These are phyloP conservation scores for Cladorrhinum samala DNA, from an alignment of 495 filamentous ascomycete species.

Conservation along the genomic window DNA sequence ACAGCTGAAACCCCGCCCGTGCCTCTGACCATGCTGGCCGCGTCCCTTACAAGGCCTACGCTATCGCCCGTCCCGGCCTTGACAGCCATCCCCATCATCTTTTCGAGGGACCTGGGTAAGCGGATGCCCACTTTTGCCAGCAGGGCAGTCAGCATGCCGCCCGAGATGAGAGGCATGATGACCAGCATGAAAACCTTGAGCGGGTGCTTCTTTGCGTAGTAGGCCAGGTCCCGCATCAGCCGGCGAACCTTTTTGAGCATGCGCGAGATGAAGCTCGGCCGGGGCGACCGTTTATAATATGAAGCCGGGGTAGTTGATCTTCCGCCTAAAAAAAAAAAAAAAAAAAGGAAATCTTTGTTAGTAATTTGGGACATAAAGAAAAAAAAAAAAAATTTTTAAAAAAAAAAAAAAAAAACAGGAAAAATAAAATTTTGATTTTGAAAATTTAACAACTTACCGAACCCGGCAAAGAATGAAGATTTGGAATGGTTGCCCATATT, in stretches of 20 bases:
- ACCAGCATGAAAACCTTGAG: constrained; percentile 80
- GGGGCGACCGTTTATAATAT: constrained; percentile 66
- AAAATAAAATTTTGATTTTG: neutral
- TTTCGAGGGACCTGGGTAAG: constrained; percentile 54
- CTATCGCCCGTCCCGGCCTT: constrained; percentile 50
- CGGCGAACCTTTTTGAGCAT: constrained; percentile 64
- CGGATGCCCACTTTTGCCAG: constrained; percentile 69
- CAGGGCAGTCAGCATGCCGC: constrained; percentile 67
- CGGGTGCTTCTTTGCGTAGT: constrained; percentile 72
- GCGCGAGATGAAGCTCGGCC: constrained; percentile 66
- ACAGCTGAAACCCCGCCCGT: constrained; percentile 6
- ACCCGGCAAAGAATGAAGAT: neutral
- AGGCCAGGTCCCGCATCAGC: constrained; percentile 64
- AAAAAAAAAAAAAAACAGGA: neutral
- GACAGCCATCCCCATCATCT: constrained; percentile 49
- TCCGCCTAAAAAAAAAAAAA: too few relatives aligned
- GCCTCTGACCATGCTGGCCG: constrained; percentile 37
- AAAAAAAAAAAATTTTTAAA: neutral
- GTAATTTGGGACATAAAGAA: neutral
- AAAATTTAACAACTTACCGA: neutral
- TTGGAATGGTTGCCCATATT: neutral
- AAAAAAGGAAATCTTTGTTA: neutral
- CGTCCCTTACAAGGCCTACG: constrained; percentile 49
- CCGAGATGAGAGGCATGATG: constrained; percentile 75
- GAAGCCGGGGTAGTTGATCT: constrained; percentile 33